phyloP scores from a whole-genome alignment of 345 rosid species.

The Hirschfeldia incana region DNA sequence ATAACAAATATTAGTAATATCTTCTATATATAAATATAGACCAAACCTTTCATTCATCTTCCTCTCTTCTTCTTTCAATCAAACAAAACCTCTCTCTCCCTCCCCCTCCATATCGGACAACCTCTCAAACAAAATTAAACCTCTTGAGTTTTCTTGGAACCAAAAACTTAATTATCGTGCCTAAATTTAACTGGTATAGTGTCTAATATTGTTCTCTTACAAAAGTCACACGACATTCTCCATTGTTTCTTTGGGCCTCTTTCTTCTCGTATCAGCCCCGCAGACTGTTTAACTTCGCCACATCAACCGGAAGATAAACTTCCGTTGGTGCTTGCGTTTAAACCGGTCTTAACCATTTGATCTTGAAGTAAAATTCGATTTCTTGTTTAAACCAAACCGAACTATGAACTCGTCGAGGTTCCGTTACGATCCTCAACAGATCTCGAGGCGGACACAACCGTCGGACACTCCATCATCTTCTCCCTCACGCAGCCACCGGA shows the following conservation, averaged over 20 bases:
- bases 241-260: background rate
- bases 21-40: background rate
- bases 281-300: slow-evolving; percentile 14
- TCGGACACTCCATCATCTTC: slow-evolving; percentile 34
- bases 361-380: background rate
- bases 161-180: background rate
- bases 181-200: slow-evolving; percentile 23
- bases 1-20: background rate
- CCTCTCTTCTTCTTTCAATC: background rate
- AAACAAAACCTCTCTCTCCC: background rate
- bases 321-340: slow-evolving; percentile 19
- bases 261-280: slow-evolving; percentile 5
- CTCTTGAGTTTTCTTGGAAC: slow-evolving; percentile 19
- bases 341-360: background rate
- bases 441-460: slow-evolving; percentile 29
- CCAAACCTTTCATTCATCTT: background rate
- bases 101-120: slow-evolving; percentile 33
- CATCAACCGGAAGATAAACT: background rate
- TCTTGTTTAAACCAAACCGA: background rate
- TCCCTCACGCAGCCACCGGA: slow-evolving; percentile 36
- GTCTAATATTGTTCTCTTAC: background rate
- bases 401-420: slow-evolving; percentile 20
- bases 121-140: background rate
- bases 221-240: background rate
- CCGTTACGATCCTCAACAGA: slow-evolving; percentile 36